Evolutionary conservation across 1,284 basidiomycete species (phyloP), one percentile per base, ranked within the genome.

Genomic region (Schizophyllum commune): DNA sequence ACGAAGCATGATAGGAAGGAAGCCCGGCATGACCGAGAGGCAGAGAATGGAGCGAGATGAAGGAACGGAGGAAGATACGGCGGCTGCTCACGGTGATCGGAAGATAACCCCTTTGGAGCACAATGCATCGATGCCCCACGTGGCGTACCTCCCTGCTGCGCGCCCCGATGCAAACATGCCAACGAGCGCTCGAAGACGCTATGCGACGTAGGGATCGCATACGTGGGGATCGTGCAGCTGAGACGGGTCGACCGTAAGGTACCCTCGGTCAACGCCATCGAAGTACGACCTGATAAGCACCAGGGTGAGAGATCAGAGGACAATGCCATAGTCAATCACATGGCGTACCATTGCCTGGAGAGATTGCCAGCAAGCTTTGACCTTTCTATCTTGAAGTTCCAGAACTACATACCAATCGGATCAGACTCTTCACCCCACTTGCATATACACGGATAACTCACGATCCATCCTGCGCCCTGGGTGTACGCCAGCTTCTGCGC

Each of bases 331-430:
- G 21, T 39, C n/a, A 52, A 34, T 17, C 22, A 17, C 5, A 71
- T 74, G 32, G 39, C 21, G 5, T 65, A 86, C 87, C 86, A 89
- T 72, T 86, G 81, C 17, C 83, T 73, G 19, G 79, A 77, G 20
- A 78, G 70, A 66, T 80, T 75, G 13, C 79, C 79, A 0, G 84
- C 82, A 52, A 73, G 58, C 1, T 62, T 61, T 1, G 84, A 86
- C 51, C 74, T 78, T 69, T 91, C 89, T 13, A 85, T 77, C 67
- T 87, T 88, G 75, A 90, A 91, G 71, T 83, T 90, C 89, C 89
- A 91, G 73, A 85, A 91, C 86, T 89, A 20, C 2, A 57, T 15
- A 52, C 52, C 17, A 53, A 27, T 21, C 8, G 2, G 34, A 8
- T n/a, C 33, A 52, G 19, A 64, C 33, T 22, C 2, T 15, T 27